Conservation (phyloP, 2,329 filamentous ascomycete genomes). For the Colletotrichum coccodes region DNA sequence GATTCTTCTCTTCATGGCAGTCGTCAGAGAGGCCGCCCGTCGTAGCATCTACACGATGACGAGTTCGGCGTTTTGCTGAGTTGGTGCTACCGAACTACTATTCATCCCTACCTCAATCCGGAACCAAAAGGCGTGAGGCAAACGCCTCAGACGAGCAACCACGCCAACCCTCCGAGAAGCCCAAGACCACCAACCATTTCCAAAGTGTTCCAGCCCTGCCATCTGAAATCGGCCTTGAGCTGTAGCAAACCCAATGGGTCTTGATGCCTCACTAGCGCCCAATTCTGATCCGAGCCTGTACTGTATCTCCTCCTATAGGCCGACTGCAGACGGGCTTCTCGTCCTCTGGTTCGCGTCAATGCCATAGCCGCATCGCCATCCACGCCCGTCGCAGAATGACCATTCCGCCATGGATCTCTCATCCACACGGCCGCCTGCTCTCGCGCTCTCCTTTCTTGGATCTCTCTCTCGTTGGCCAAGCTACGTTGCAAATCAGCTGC, state of each 20-base stretch:
- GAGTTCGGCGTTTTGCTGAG: neutral
- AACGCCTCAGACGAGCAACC: conserved; percentile 53
- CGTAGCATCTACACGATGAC: neutral
- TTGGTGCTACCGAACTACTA: neutral
- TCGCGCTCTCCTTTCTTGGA: conserved; percentile 71
- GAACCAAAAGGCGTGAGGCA: neutral
- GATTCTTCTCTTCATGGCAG: neutral
- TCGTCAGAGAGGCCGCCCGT: too few species aligned
- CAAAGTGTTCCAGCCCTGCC: conserved; percentile 73
- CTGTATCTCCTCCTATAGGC: conserved; percentile 34
- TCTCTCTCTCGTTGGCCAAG: conserved; percentile 76
- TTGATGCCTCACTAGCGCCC: conserved; percentile 59
- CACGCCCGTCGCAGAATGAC: neutral
- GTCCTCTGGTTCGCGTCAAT: conserved; percentile 2
- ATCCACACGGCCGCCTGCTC: conserved; percentile 77
- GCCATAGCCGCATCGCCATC: neutral
- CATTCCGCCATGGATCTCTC: conserved; percentile 66
- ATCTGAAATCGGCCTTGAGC: conserved; percentile 73
- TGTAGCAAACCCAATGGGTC: conserved; percentile 85
- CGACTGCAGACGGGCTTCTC: neutral
- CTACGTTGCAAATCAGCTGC: conserved; percentile 83
- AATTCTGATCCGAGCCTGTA: conserved; percentile 26
- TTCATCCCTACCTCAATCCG: neutral
- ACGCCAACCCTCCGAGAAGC: conserved; percentile 77
- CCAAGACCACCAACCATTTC: conserved; percentile 81